A percentile compares a stretch with the other conserved stretches of the same genome.
Conservation (phyloP, 305 asterid genomes). For the Stenogyne calaminthoides region DNA sequence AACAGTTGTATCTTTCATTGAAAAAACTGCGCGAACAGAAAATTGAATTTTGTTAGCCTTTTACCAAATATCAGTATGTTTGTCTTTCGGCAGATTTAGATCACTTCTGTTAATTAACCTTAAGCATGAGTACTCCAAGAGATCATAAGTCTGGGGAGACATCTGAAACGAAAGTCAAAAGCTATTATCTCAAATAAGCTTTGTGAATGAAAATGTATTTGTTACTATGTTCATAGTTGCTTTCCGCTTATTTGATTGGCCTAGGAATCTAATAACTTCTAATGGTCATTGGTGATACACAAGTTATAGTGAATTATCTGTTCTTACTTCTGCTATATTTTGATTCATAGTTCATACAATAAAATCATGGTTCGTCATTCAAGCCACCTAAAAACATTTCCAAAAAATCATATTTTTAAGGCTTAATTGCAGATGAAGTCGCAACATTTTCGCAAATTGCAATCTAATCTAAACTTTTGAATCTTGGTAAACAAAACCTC, state of each 20-base stretch:
- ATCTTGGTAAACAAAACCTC: too few species aligned
- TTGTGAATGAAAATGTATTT: background rate
- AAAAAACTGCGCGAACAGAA: background rate
- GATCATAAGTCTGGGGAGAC: slow-evolving; percentile 4
- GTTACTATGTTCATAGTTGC: background rate
- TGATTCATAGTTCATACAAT: slow-evolving; percentile 18
- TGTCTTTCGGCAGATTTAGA: slow-evolving; percentile 6
- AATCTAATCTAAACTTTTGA: too few species aligned
- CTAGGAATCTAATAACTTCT: slow-evolving; percentile 16
- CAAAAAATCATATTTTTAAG: background rate
- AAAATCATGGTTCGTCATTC: slow-evolving; percentile 23
- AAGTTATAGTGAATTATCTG: slow-evolving; percentile 23
- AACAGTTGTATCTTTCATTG: slow-evolving; percentile 3
- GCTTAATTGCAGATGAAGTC: too few species aligned
- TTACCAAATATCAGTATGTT: background rate
- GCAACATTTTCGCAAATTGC: too few species aligned
- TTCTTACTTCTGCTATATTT: slow-evolving; percentile 13
- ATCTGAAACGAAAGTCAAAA: slow-evolving; percentile 10
- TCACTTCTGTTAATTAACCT: slow-evolving; percentile 7
- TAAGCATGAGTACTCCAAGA: background rate
- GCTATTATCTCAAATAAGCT: slow-evolving; percentile 14
- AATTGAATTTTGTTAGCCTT: background rate
- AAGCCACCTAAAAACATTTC: background rate
- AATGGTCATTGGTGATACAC: slow-evolving; percentile 2
- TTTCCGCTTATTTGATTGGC: slow-evolving; percentile 10